Conservation (phyloP, 805 yeast species). For the Zygosaccharomyces pseudorouxii region DNA sequence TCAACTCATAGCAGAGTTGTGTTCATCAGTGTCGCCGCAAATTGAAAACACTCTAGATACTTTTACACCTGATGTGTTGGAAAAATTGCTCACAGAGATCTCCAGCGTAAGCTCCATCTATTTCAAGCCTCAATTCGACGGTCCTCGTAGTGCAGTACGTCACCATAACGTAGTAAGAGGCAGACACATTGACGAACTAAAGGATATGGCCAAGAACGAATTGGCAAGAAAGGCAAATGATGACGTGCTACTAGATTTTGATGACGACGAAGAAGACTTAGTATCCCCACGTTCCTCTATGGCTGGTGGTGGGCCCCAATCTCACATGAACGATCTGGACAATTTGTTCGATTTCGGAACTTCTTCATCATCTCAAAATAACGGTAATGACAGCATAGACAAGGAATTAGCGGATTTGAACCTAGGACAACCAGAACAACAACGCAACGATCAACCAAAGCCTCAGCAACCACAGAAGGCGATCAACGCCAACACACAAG, state of each 20-base stretch:
- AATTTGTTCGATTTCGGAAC: slow-evolving; percentile 54
- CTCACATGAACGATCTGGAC: slow-evolving; percentile 63
- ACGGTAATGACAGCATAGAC: slow-evolving; percentile 2
- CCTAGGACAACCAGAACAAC: not conserved
- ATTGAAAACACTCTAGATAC: slow-evolving; percentile 67
- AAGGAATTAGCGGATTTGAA: slow-evolving; percentile 9
- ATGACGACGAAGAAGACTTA: slow-evolving; percentile 47
- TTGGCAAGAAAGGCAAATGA: slow-evolving; percentile 58
- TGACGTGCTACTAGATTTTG: slow-evolving; percentile 83
- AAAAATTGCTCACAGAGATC: slow-evolving; percentile 66
- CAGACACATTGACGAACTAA: slow-evolving; percentile 71
- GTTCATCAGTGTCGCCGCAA: slow-evolving; percentile 52
- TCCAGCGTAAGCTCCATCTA: slow-evolving; percentile 86
- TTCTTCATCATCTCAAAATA: slow-evolving; percentile 9
- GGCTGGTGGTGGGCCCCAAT: slow-evolving; percentile 22
- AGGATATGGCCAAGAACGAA: slow-evolving; percentile 71
- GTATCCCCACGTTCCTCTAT: slow-evolving; percentile 18
- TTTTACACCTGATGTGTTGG: slow-evolving; percentile 64
- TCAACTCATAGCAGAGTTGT: slow-evolving; percentile 24
- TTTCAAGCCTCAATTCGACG: slow-evolving; percentile 72
- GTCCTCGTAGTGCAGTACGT: slow-evolving; percentile 39
- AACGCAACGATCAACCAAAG: not conserved
- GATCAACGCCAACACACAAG: slow-evolving; percentile 26
- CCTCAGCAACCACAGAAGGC: not conserved
- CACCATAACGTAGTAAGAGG: slow-evolving; percentile 37